Percentiles rank a stretch among this genome's conserved stretches.
Conservation (phyloP, 345 rosid species). For the Balakata baccata region DNA sequence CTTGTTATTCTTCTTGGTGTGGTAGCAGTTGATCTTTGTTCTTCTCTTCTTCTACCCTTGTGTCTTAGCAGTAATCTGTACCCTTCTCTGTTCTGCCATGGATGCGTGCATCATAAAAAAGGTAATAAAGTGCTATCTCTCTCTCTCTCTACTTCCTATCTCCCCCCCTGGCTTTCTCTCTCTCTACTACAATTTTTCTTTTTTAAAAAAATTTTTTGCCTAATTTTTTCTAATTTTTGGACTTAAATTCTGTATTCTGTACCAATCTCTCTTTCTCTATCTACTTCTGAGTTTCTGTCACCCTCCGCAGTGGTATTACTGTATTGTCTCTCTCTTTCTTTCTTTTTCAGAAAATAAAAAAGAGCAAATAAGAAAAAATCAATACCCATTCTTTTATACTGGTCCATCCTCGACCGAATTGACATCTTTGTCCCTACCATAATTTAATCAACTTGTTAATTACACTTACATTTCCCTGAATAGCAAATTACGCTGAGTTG, state of each 20-base stretch:
- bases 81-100: constrained; percentile 39
- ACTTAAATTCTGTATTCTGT: constrained; percentile 5
- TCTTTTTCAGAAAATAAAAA: neutral
- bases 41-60: constrained; percentile 16
- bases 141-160: constrained; percentile 13
- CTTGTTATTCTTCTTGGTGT: neutral
- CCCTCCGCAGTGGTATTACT: constrained; percentile 7
- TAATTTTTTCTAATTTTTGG: constrained; percentile 23
- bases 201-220: constrained; percentile 7
- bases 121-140: constrained; percentile 33
- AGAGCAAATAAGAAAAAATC: constrained; percentile 10
- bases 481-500: neutral
- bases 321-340: constrained; percentile 12
- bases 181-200: neutral
- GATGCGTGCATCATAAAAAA: constrained; percentile 61
- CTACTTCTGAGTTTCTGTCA: constrained; percentile 17
- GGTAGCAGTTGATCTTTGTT: neutral
- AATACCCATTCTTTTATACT: neutral
- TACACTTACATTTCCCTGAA: neutral
- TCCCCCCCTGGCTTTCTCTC: constrained; percentile 15
- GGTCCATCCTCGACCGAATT: neutral
- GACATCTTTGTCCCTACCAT: constrained; percentile 8
- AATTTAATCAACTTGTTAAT: neutral
- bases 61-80: constrained; percentile 31
- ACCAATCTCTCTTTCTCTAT: constrained; percentile 16